A percentile compares a stretch with the other conserved stretches of the same genome.
These are phyloP conservation scores for Dissophora ornata DNA, from an alignment of 192 early-diverging fungal genomes.

Conservation along the genomic window DNA sequence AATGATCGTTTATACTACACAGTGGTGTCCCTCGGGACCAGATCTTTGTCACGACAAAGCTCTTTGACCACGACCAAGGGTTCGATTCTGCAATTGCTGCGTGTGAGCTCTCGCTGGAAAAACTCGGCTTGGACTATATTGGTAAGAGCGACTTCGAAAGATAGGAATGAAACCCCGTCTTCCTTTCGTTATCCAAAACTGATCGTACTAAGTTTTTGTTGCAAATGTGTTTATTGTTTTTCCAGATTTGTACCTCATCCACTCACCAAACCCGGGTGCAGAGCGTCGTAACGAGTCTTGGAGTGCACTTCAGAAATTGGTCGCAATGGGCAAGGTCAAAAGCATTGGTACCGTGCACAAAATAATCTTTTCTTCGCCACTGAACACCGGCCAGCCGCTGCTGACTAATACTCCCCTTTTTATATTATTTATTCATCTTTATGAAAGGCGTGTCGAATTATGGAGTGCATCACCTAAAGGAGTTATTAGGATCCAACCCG, in stretches of 20 bases:
- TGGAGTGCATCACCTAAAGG: constrained; percentile 62
- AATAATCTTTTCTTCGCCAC: too few relatives aligned
- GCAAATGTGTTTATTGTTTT: neutral
- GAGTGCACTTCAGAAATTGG: constrained; percentile 62
- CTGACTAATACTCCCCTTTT: too few relatives aligned
- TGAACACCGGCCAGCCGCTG: too few relatives aligned
- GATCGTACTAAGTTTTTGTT: too few relatives aligned
- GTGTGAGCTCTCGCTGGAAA: constrained; percentile 62
- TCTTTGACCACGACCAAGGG: constrained; percentile 65
- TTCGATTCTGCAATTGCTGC: constrained; percentile 60
- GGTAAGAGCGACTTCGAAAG: too few relatives aligned
- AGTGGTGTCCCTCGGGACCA: constrained; percentile 62
- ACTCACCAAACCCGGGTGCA: constrained; percentile 65
- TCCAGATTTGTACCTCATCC: constrained; percentile 68
- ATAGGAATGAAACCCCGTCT: too few relatives aligned
- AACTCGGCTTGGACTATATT: constrained; percentile 65
- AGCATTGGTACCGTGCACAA: constrained; percentile 53
- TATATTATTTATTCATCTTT: too few relatives aligned
- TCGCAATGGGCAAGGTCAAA: constrained; percentile 61
- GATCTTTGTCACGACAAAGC: constrained; percentile 75
- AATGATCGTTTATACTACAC: neutral
- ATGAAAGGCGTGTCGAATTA: constrained; percentile 69
- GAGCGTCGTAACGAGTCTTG: constrained; percentile 60
- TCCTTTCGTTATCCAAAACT: too few relatives aligned
- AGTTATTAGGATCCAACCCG: constrained; percentile 54